Evolutionary conservation across 75 land plant species (phyloP).

Genomic region (Chamaecyparis obtusa): DNA sequence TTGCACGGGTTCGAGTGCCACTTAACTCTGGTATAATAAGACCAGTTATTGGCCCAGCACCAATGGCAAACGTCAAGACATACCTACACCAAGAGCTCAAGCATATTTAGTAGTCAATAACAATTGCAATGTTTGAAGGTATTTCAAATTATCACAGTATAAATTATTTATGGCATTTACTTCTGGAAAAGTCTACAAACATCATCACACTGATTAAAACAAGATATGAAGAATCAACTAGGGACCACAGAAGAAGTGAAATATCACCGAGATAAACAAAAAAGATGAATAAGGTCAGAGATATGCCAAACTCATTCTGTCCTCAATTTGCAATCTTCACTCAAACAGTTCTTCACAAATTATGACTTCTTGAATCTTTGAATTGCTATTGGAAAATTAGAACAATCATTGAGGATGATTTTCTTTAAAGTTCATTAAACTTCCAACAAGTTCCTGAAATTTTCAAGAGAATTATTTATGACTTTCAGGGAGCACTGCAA

Average conservation of each 20-base stretch:
- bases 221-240: background rate
- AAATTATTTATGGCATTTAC: background rate
- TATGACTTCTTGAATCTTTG: background rate
- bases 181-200: background rate
- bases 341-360: background rate
- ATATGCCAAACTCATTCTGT: background rate
- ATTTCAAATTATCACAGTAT: background rate
- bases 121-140: background rate
- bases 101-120: background rate
- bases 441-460: background rate
- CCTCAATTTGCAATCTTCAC: background rate
- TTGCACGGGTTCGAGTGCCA: constrained; percentile 62
- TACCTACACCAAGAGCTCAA: constrained; percentile 44
- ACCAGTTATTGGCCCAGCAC: constrained; percentile 96
- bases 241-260: background rate
- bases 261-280: background rate
- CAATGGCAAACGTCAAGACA: constrained; percentile 82
- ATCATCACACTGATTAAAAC: background rate
- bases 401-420: background rate
- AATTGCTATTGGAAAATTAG: background rate
- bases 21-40: constrained; percentile 90
- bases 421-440: background rate
- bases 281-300: background rate
- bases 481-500: background rate
- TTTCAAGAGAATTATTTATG: background rate